Base-by-base conservation (phyloP, 75 land plant genomes). In the Gnetum montanum region DNA sequence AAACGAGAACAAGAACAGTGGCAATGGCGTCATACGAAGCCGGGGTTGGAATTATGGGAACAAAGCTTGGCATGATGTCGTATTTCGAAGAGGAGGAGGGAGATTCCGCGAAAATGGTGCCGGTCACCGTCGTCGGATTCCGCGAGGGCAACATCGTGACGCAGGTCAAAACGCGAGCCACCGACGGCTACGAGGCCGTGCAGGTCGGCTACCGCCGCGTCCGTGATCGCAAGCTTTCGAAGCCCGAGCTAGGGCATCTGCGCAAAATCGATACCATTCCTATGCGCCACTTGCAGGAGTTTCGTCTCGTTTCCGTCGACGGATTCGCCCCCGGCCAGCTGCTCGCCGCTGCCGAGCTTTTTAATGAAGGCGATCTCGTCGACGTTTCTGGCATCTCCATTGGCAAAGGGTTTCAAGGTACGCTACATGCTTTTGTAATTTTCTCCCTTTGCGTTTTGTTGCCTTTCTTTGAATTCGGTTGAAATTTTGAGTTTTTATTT, bases 321-420 rank as follows among this genome's bases (percentile, higher is more conserved):
- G 86, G 80, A 6, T 94, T 79, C 46, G 82, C 82, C 62, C 80
- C 86, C 6, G 69, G 54, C 16, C 95, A 94, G 77, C 46, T 56
- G 60, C 62, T 94, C 30, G 62, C 4, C 11, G 51, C 85, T 12
- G 78, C 75, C 16, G 96, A 94, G 49, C 34, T 89, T 29, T 94
- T 94, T 57, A 83, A 82, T 53, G 98, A 88, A 41, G 98, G 98
- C 3, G 98, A 94, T 60, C 78, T 94, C 23, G 89, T 94, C 19
- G 98, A 94, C 64, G 96, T 94, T 10, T 75, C 86, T n/a, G 98
- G 87, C 3, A 81, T 64, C 23, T 76, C 90, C 59, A 94, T 94
- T 35, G 98, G 98, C 0, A 94, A 94, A 72, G 98, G 98, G 8
- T 94, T 94, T 47, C 90, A 85, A 63, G 98, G 97, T 91, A 36